These are phyloP conservation scores for Polychaeton citri DNA, from an alignment of 2,329 filamentous ascomycete species.

Conservation along the genomic window DNA sequence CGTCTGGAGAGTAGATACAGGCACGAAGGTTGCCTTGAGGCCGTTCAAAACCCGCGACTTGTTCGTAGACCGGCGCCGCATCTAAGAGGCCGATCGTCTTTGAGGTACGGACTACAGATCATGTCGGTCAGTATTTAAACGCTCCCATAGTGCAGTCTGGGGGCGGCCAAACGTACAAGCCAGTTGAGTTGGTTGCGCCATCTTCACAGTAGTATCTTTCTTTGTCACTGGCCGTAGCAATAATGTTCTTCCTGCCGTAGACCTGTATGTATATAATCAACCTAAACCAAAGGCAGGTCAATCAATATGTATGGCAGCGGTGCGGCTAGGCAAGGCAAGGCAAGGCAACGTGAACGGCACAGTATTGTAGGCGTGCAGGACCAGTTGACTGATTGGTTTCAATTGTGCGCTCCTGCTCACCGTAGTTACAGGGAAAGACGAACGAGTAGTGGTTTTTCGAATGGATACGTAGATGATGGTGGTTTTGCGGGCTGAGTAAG, in stretches of 20 bases:
- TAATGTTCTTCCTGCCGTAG: no score
- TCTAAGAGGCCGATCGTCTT: constrained; percentile 93
- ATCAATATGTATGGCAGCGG: background rate
- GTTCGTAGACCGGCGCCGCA: constrained; percentile 75
- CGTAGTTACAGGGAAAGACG: constrained; percentile 2
- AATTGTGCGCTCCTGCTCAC: constrained; percentile 1
- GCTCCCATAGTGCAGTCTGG: constrained; percentile 2
- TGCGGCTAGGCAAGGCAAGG: background rate
- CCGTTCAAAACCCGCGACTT: constrained; percentile 65
- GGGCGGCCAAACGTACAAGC: constrained; percentile 45
- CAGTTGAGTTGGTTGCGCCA: constrained; percentile 88
- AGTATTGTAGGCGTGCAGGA: background rate
- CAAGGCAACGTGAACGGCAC: background rate
- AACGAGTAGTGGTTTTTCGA: constrained; percentile 3
- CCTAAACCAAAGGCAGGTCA: no score
- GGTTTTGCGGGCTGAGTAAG: background rate
- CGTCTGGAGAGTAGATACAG: constrained; percentile 89
- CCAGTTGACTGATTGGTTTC: constrained; percentile 2
- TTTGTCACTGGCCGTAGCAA: background rate
- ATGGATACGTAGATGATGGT: constrained; percentile 3
- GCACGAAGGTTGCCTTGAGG: constrained; percentile 91
- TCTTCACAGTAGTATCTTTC: constrained; percentile 62
- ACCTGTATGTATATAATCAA: no score
- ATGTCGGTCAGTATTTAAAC: constrained; percentile 5
- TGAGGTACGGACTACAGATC: constrained; percentile 64